Conservation (phyloP, 108 stramenopile species). For the Aurantiochytrium sp. region DNA sequence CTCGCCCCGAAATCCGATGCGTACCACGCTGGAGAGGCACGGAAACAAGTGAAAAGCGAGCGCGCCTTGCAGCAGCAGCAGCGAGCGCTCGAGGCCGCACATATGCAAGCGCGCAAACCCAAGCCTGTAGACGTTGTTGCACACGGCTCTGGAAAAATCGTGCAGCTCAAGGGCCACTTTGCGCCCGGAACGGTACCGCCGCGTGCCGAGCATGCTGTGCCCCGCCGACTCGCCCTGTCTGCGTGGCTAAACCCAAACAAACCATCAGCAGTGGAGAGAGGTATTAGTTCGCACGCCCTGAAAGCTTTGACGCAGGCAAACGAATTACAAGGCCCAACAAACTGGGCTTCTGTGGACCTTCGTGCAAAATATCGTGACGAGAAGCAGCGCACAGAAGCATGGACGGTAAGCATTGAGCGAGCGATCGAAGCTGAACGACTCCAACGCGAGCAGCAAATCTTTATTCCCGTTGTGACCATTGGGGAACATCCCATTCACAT, state of each 20-base stretch:
- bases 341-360: slow-evolving; percentile 6
- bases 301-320: neutral
- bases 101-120: neutral
- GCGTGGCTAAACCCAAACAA: slow-evolving; percentile 13
- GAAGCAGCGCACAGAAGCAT: neutral
- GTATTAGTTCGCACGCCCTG: neutral
- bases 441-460: slow-evolving; percentile 9
- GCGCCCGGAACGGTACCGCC: neutral
- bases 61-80: neutral
- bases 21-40: neutral
- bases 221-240: neutral
- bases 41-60: neutral
- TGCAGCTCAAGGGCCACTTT: neutral
- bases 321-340: neutral
- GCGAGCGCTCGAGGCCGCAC: neutral
- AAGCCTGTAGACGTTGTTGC: neutral
- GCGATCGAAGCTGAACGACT: neutral
- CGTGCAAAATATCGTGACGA: neutral
- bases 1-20: neutral
- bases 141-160: neutral
- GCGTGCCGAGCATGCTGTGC: neutral
- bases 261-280: neutral
- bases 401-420: neutral
- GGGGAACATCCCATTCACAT: neutral
- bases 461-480: neutral